These are phyloP conservation scores for Onygena corvina DNA, from an alignment of 2,329 filamentous ascomycete genomes.

Conservation along the genomic window DNA sequence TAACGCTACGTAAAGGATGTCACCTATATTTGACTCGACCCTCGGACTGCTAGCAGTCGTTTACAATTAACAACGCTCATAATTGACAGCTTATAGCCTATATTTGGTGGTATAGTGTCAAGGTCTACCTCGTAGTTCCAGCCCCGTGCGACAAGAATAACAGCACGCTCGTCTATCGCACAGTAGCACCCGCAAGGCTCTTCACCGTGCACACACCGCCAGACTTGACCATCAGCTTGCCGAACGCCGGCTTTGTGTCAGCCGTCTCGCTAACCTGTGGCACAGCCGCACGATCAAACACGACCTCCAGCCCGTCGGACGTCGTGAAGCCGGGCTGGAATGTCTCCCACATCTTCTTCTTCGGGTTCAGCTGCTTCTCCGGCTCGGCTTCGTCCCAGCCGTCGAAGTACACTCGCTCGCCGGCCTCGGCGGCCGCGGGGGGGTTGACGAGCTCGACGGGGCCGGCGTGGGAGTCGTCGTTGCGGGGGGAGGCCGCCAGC, in stretches of 20 bases:
- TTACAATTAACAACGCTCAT: too few relatives aligned
- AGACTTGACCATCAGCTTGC: constrained; percentile 58
- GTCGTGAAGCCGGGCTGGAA: constrained; percentile 96
- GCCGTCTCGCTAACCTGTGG: constrained; percentile 58
- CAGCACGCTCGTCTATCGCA: constrained; percentile 64
- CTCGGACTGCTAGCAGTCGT: too few relatives aligned
- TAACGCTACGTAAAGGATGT: too few relatives aligned
- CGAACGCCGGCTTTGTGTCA: constrained; percentile 44
- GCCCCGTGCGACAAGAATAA: too few relatives aligned
- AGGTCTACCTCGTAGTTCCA: too few relatives aligned
- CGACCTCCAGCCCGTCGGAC: constrained; percentile 66
- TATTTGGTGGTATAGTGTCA: too few relatives aligned
- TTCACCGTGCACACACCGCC: constrained; percentile 75
- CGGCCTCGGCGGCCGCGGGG: constrained; percentile 64
- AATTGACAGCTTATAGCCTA: too few relatives aligned
- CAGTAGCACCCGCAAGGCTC: constrained; percentile 64
- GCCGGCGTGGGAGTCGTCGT: constrained; percentile 73
- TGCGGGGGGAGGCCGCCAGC: constrained; percentile 75
- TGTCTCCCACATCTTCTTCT: constrained; percentile 99
- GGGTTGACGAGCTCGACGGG: constrained; percentile 87
- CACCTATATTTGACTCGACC: too few relatives aligned
- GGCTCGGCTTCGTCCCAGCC: constrained; percentile 79
- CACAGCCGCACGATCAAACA: constrained; percentile 68
- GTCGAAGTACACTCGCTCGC: constrained; percentile 84
- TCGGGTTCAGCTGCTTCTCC: constrained; percentile 87